Evolutionary conservation across 495 filamentous ascomycete genomes (phyloP).

Genomic region (Talaromyces liani): DNA sequence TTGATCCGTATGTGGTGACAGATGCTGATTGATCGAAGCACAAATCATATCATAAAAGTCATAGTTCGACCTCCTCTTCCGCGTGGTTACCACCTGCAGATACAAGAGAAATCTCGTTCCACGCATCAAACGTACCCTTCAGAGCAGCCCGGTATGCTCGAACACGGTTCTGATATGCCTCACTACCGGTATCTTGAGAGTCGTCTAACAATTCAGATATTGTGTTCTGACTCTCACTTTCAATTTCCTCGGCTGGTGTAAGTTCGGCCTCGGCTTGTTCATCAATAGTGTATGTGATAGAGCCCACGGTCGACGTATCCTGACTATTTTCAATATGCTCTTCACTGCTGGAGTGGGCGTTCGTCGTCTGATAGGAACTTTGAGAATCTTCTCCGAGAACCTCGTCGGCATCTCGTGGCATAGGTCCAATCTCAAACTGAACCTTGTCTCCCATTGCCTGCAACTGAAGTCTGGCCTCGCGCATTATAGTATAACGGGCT

Average conservation of each 20-base stretch:
- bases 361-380: background rate
- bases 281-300: background rate
- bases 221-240: constrained; percentile 11
- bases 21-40: background rate
- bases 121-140: constrained; percentile 29
- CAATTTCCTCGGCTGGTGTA: constrained; percentile 8
- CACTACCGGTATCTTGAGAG: constrained; percentile 10
- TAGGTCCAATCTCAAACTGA: constrained; percentile 3
- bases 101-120: constrained; percentile 36
- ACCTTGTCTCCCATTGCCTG: constrained; percentile 9
- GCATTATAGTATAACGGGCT: constrained; percentile 16
- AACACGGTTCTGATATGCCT: constrained; percentile 8
- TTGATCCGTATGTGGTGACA: background rate
- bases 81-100: constrained; percentile 41
- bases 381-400: constrained; percentile 1
- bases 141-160: constrained; percentile 32
- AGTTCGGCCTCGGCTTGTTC: background rate
- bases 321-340: background rate
- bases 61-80: constrained; percentile 44
- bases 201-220: constrained; percentile 17
- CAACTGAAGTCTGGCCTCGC: constrained; percentile 15
- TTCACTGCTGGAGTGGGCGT: constrained; percentile 2
- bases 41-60: constrained; percentile 2
- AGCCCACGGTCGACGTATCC: background rate
- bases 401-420: constrained; percentile 10